A percentile compares a stretch with the other conserved stretches of the same genome.
Conservation (phyloP, 495 filamentous ascomycete genomes). For the Aspergillus ellipticus region DNA sequence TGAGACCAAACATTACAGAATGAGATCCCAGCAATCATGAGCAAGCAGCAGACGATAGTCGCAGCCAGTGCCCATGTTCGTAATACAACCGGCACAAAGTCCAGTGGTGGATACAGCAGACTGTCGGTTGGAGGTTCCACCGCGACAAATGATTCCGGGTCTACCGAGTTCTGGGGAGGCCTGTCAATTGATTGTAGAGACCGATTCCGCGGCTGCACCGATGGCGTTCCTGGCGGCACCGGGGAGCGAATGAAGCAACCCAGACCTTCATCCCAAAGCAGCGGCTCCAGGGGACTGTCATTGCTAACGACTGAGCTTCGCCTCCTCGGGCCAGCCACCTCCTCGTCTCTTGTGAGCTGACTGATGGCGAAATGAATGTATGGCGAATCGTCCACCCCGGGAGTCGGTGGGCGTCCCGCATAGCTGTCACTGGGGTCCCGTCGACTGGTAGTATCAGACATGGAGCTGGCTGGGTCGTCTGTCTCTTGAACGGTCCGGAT, state of each 20-base stretch:
- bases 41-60: constrained; percentile 56
- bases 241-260: constrained; percentile 42
- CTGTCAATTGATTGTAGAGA: constrained; percentile 12
- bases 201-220: constrained; percentile 8
- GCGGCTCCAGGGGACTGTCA: constrained; percentile 46
- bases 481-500: constrained; percentile 37
- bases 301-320: constrained; percentile 35
- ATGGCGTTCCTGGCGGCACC: constrained; percentile 16
- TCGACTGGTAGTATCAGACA: constrained; percentile 27
- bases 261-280: constrained; percentile 49
- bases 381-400: constrained; percentile 62
- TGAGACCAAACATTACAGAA: constrained; percentile 72
- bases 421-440: constrained; percentile 31
- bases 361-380: constrained; percentile 72
- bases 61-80: constrained; percentile 56
- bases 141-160: constrained; percentile 51
- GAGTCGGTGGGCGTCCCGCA: constrained; percentile 49
- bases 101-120: constrained; percentile 51
- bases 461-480: constrained; percentile 26
- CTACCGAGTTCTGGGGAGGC: constrained; percentile 29
- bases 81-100: constrained; percentile 64
- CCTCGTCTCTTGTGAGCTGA: constrained; percentile 65
- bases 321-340: constrained; percentile 35
- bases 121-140: constrained; percentile 44
- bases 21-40: constrained; percentile 68